Conservation (phyloP, 2,329 filamentous ascomycete species). For the Hymenoscyphus occultus region DNA sequence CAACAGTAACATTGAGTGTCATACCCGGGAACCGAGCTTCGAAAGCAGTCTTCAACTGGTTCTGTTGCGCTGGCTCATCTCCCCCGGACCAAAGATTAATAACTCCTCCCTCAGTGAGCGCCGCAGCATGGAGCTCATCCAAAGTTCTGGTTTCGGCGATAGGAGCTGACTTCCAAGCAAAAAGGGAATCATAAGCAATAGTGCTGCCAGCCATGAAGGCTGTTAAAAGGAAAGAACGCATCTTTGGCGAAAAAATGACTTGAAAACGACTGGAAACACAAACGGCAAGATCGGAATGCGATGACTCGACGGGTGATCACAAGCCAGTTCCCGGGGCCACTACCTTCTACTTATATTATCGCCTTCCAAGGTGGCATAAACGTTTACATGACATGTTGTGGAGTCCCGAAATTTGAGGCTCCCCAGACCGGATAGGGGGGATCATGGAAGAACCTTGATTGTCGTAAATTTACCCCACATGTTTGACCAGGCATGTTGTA, state of each 20-base stretch:
- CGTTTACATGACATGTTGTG: too few species aligned
- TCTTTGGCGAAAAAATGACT: slow-evolving; percentile 1
- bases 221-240: not conserved
- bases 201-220: not conserved
- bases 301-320: too few species aligned
- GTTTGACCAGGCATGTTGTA: too few species aligned
- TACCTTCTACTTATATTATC: too few species aligned
- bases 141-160: slow-evolving; percentile 45
- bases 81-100: slow-evolving; percentile 50
- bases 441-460: too few species aligned
- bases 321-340: too few species aligned
- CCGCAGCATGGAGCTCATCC: slow-evolving; percentile 49
- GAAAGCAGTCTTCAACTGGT: slow-evolving; percentile 37
- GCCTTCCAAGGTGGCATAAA: too few species aligned
- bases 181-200: slow-evolving; percentile 10
- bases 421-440: too few species aligned
- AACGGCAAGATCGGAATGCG: too few species aligned
- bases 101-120: slow-evolving; percentile 45
- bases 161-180: slow-evolving; percentile 10
- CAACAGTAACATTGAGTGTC: slow-evolving; percentile 41
- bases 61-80: slow-evolving; percentile 42
- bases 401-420: too few species aligned
- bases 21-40: slow-evolving; percentile 48
- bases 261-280: not conserved
- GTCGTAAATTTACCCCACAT: too few species aligned